Base-by-base conservation (phyloP, 140 eudicot species). In the Oenanthe javanica region DNA sequence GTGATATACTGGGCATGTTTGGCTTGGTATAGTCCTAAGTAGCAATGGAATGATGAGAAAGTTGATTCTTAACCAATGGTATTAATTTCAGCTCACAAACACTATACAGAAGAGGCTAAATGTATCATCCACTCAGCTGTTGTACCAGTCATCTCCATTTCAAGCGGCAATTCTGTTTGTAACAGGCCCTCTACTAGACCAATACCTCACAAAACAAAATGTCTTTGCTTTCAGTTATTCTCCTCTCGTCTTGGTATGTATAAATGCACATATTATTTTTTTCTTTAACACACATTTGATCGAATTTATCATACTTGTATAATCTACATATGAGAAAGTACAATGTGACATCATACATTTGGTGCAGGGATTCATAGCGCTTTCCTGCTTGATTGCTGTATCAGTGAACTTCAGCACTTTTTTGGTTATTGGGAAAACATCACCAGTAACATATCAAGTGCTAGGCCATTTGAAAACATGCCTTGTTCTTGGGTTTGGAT, bases 401-500 rank as follows among this genome's bases (percentile, higher is more conserved):
- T 88, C 94, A 0, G 99, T 96, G 84, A 96, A 96, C 82, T 92
- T 96, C 83, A 96, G 99, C 93, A 96, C 99, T 6, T 96, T 96
- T 83, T 84, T 96, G 83, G 99, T 96, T 48, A 96, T 96, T 25
- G 99, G 99, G 31, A 96, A 96, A 87, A 96, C 99, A 74, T 96
- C 99, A 45, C 99, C 99, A 3, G 99, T 96, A 21, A 96, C 99
- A 81, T 96, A 96, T 48, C 99, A 96, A 82, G 99, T 96, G 16
- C 75, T 96, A 5, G 99, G 99, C 21, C 99, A 96, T 80, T 84
- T 96, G 31, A 96, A 96, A 82, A 96, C 99, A 50, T 96, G 99
- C 77, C 96, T 96, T 80, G 99, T 96, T 80, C 98, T 96, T 82
- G 99, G 86, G 73, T 96, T 96, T 75, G 99, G 99, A 52, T 96